Conservation (phyloP, 805 yeast species). For the Wickerhamiella parazyma region DNA sequence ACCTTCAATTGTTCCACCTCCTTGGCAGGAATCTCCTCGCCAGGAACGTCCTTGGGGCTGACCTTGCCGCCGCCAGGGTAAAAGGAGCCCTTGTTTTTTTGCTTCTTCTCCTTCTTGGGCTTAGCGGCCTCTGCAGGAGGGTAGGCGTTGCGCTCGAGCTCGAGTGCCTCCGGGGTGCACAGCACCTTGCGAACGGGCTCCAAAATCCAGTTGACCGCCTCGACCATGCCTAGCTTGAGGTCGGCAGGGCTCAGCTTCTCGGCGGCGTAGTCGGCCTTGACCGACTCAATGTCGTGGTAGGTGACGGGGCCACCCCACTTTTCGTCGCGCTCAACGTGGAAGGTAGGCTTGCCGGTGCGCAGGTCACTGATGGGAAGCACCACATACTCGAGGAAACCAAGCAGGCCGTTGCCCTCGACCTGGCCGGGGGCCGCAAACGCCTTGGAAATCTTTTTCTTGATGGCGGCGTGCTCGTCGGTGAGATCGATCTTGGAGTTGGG, state of each 20-base stretch:
- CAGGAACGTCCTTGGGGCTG: not conserved
- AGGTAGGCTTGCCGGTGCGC: slow-evolving; percentile 42
- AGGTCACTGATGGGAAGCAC: slow-evolving; percentile 76
- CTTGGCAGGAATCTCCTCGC: not conserved
- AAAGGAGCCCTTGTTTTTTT: slow-evolving; percentile 65
- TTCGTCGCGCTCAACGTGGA: slow-evolving; percentile 82
- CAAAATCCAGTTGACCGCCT: slow-evolving; percentile 63
- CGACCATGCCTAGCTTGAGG: slow-evolving; percentile 83
- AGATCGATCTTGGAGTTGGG: slow-evolving; percentile 95
- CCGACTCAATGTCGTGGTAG: slow-evolving; percentile 49
- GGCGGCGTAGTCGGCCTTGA: slow-evolving; percentile 58
- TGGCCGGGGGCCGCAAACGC: slow-evolving; percentile 96
- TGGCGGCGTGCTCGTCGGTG: slow-evolving; percentile 74
- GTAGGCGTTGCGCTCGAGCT: slow-evolving; percentile 66
- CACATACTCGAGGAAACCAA: slow-evolving; percentile 75
- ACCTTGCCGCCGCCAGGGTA: slow-evolving; percentile 49
- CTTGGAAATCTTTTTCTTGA: slow-evolving; percentile 77
- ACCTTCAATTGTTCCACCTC: slow-evolving; percentile 8
- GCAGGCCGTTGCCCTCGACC: slow-evolving; percentile 78
- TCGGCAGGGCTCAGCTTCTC: slow-evolving; percentile 84
- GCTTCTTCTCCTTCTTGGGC: slow-evolving; percentile 56
- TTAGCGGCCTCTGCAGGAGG: slow-evolving; percentile 54
- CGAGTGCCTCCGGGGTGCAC: slow-evolving; percentile 57
- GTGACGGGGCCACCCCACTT: slow-evolving; percentile 89
- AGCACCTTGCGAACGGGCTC: slow-evolving; percentile 73